Evolutionary conservation across 306 rosid genomes (phyloP).

Genomic region (Benincasa hispida): DNA sequence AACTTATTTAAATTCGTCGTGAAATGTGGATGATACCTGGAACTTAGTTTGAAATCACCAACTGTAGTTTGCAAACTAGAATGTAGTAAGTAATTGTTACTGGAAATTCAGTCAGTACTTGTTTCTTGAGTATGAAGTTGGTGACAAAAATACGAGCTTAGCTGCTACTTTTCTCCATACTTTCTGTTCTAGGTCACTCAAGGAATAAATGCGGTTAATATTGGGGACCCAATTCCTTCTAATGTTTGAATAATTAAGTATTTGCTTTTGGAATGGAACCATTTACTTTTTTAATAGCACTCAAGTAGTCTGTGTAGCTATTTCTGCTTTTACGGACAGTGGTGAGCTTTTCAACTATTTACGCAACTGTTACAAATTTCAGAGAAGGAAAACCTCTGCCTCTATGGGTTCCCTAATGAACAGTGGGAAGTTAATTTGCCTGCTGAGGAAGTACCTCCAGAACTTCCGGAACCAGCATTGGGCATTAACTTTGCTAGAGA

Average conservation of each 20-base stretch:
- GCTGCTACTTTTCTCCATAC: background rate
- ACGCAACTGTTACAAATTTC: constrained; percentile 10
- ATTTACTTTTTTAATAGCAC: background rate
- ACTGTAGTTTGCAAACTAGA: background rate
- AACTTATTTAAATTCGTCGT: background rate
- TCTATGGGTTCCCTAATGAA: constrained; percentile 41
- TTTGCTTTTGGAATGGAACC: background rate
- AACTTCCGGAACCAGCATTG: constrained; percentile 47
- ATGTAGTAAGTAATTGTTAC: background rate
- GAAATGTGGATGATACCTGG: background rate
- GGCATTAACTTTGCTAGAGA: constrained; percentile 63
- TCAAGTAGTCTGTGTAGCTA: background rate
- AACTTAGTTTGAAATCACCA: background rate
- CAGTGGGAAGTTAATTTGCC: constrained; percentile 49
- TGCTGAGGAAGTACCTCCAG: constrained; percentile 52
- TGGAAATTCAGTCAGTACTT: background rate
- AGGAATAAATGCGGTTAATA: background rate
- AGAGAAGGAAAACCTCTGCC: constrained; percentile 50
- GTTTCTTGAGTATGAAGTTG: background rate
- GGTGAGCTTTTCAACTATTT: background rate
- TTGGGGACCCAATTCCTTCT: constrained; percentile 2
- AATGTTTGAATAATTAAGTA: background rate
- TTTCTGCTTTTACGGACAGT: background rate
- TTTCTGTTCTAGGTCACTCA: background rate
- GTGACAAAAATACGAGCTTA: background rate